Evolutionary conservation across 257 asterid species (phyloP), one percentile per base, ranked within the genome.

Genomic region (Solanum pimpinellifolium): DNA sequence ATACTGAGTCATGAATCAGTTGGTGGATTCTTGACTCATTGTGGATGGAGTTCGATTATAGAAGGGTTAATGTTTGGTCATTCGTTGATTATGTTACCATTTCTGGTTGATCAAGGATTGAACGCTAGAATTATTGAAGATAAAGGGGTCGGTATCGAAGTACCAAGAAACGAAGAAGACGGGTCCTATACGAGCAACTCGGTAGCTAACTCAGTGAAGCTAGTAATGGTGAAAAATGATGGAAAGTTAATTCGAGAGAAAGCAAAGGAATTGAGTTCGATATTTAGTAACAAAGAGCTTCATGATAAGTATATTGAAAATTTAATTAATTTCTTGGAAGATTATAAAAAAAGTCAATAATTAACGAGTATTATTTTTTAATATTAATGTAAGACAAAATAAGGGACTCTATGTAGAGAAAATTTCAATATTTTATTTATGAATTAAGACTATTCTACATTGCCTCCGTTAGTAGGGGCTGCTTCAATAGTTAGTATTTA

Each of bases 41-140:
- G 98, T 33, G 98, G 99, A 15, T 96, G 98, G 98, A 96, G 94
- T 84, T 96, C 99, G 4, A 94, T 86, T 14, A 90, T 97, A 0
- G 98, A 96, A 92, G 98, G 92, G 1, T 89, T 96, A 0, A 80
- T 93, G 16, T 90, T 91, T 9, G 98, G 99, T 9, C 91, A 91
- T 49, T 92, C 93, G 41, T 87, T 95, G 89, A 91, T 96, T 12
- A 15, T 96, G 90, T 90, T 96, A 47, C 98, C 98, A 1, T 86
- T 96, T 33, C 89, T 92, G 94, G 94, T 95, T 39, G 99, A 96
- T 87, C 97, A 96, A 68, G 99, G 99, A 84, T 49, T 92, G 87
- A 96, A 93, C 56, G 92, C 98, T 11, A 90, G 99, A 91, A 89
- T 95, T n/a, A 59, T 96, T 90, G 84, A 89, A 14, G 96, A 90